Percentiles rank a stretch among this genome's conserved stretches.
Conservation (phyloP, 139 green algal genomes). For the Picochlorum sp. region DNA sequence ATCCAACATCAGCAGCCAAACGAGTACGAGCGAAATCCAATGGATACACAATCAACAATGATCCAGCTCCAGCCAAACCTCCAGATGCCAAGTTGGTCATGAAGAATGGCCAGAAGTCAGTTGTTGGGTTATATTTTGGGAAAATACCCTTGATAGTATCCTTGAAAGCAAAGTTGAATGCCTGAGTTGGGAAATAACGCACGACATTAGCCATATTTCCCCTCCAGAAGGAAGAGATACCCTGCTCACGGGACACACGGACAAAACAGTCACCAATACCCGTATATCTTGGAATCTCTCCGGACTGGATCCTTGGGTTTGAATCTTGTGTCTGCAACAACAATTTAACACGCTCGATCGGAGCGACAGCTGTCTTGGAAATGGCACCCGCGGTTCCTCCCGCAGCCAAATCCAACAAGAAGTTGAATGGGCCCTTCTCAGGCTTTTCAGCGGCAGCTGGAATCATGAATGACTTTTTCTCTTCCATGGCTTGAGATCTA, state of each 20-base stretch:
- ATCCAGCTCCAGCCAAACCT: conserved; percentile 81
- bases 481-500: too few species aligned
- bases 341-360: conserved; percentile 98
- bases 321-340: conserved; percentile 84
- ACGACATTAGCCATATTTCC: conserved; percentile 97
- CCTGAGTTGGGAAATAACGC: conserved; percentile 88
- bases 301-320: conserved; percentile 71
- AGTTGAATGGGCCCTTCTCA: conserved; percentile 13
- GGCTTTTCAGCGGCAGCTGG: neutral
- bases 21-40: conserved; percentile 98
- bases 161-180: conserved; percentile 99
- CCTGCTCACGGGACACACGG: conserved; percentile 72
- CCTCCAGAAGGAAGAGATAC: conserved; percentile 89
- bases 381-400: conserved; percentile 74
- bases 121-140: conserved; percentile 81
- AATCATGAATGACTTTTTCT: too few species aligned
- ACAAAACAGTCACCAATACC: conserved; percentile 94
- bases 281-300: conserved; percentile 75
- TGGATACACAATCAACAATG: conserved; percentile 96
- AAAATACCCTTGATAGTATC: conserved; percentile 99
- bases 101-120: conserved; percentile 95
- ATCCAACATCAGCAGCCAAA: conserved; percentile 84
- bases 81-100: conserved; percentile 92
- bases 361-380: conserved; percentile 89
- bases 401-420: conserved; percentile 67